A percentile compares a stretch with the other conserved stretches of the same genome.
These are phyloP conservation scores for Boletus sensibilis DNA, from an alignment of 768 basidiomycete species.

Conservation along the genomic window DNA sequence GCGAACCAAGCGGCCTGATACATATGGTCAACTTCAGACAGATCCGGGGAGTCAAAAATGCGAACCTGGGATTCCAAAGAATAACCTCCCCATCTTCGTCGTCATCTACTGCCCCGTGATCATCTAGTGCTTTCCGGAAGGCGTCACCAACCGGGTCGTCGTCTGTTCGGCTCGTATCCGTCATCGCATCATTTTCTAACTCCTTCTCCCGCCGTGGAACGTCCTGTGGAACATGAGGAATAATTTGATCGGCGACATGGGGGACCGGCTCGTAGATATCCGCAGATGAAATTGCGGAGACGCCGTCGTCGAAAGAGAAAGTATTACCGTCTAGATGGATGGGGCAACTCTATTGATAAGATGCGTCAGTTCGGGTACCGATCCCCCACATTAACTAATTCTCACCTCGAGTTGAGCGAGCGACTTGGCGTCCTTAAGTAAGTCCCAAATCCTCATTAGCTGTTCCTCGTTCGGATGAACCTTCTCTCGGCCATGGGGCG, in stretches of 20 bases:
- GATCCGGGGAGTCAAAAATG: background rate
- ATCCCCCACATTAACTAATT: slow-evolving; percentile 5
- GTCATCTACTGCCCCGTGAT: slow-evolving; percentile 35
- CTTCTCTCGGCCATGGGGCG: slow-evolving; percentile 38
- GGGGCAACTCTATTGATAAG: slow-evolving; percentile 26
- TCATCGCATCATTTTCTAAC: slow-evolving; percentile 61
- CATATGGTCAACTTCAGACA: slow-evolving; percentile 3
- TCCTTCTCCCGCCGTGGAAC: slow-evolving; percentile 14
- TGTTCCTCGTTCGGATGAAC: slow-evolving; percentile 95
- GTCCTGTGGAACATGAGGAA: slow-evolving; percentile 4
- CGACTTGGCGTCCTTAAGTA: slow-evolving; percentile 67
- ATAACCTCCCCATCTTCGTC: slow-evolving; percentile 68
- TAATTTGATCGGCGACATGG: slow-evolving; percentile 17
- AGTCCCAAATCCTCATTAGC: slow-evolving; percentile 88
- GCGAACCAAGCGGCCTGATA: slow-evolving; percentile 21
- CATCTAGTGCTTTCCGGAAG: slow-evolving; percentile 50
- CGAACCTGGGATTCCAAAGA: slow-evolving; percentile 69
- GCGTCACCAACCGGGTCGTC: slow-evolving; percentile 72
- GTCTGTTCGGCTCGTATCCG: slow-evolving; percentile 69
- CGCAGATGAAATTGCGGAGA: slow-evolving; percentile 6
- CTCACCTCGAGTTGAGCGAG: slow-evolving; percentile 61
- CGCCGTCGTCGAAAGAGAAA: slow-evolving; percentile 18
- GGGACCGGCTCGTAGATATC: background rate
- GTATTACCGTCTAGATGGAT: slow-evolving; percentile 22
- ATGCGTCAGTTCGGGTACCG: slow-evolving; percentile 12